Conservation (phyloP, 139 green algal species). For the Volvox reticuliferus region DNA sequence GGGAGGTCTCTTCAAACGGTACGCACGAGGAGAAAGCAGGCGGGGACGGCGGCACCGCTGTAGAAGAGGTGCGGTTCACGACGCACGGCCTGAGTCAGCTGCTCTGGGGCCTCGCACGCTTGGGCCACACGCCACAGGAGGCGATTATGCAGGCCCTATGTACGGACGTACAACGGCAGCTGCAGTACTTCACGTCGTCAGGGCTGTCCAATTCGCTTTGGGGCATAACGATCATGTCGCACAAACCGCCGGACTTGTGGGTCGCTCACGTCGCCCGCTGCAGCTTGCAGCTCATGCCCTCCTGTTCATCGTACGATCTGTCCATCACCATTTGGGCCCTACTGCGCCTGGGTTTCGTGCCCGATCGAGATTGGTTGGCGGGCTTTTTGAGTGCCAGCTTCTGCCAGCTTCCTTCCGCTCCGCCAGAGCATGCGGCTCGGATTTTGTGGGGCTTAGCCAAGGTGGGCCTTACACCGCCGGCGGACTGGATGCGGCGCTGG, state of each 20-base stretch:
- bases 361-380: background rate
- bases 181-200: background rate
- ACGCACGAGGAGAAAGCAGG: background rate
- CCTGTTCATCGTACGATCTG: slow-evolving; percentile 18
- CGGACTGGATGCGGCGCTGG: slow-evolving; percentile 33
- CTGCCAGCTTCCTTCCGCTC: background rate
- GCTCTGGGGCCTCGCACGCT: slow-evolving; percentile 5
- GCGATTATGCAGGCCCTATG: background rate
- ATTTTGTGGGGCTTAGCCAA: slow-evolving; percentile 35
- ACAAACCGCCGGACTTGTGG: background rate
- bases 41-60: background rate
- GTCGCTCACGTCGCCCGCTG: background rate
- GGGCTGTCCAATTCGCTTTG: slow-evolving; percentile 24
- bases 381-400: slow-evolving; percentile 16
- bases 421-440: slow-evolving; percentile 25
- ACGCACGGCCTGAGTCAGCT: slow-evolving; percentile 33
- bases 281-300: slow-evolving; percentile 5
- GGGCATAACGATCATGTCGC: background rate
- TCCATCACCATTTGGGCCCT: slow-evolving; percentile 13
- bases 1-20: too few species aligned
- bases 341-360: slow-evolving; percentile 8
- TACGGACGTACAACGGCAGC: background rate
- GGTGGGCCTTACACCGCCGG: slow-evolving; percentile 12
- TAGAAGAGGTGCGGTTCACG: background rate
- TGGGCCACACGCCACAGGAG: background rate